Evolutionary conservation across 2,329 filamentous ascomycete species (phyloP), one percentile per base, ranked within the genome.

Genomic region (Diaporthe sp.): DNA sequence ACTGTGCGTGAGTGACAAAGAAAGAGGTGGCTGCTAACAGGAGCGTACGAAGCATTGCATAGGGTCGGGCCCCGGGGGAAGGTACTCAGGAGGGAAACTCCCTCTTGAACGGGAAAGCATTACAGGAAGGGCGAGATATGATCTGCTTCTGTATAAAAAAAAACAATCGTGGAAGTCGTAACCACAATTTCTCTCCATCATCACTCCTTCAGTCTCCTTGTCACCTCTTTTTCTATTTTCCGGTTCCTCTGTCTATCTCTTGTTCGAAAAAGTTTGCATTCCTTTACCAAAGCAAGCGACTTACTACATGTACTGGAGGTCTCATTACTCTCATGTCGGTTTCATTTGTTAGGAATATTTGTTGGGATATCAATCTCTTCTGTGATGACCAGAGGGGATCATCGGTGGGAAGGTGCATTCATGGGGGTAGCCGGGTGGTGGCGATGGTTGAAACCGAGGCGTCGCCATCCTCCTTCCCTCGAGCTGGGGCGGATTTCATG

Each of bases 81-180:
- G 35, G 57, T 58, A 42, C 33, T 33, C 57, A 33, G 55, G 30
- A 13, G 57, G 28, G n/a, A 12, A 54, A 25, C 12, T 42, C 12
- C 15, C 25, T n/a, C 25, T 22, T 17, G 45, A 28, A 50, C n/a
- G 61, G 47, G 42, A 19, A 25, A 64, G 57, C 57, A 55, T 64
- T 55, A 47, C 60, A 54, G 57, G 35, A 54, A 52, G 52, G 42
- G 28, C 58, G 61, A 52, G 64, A 76, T 60, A 72, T 72, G 74
- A 74, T 76, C 72, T 74, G 75, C 72, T 72, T 73, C 72, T 74
- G 75, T 76, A 76, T 74, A 76, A 76, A 76, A 76, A 76, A 76
- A 68, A 47, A 68, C 58, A 76, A 47, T 33, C 50, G 61, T 74
- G 75, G 75, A 72, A 60, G 68, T 64, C 69, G 54, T 45, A 68